phyloP scores from a whole-genome alignment of 768 basidiomycete species.

The Mycena leptocephala region DNA sequence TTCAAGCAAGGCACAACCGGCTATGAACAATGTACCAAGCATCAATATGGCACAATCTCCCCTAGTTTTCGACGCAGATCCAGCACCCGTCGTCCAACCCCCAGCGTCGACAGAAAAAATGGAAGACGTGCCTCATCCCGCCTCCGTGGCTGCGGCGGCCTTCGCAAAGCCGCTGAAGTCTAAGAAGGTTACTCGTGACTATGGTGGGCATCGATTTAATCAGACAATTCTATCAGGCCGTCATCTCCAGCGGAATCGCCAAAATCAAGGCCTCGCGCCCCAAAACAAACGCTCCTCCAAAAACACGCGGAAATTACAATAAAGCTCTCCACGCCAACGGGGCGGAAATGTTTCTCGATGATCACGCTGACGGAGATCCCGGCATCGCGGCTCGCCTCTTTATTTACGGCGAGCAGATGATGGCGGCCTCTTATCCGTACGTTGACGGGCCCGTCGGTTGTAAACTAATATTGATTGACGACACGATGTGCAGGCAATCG shows the following conservation, averaged over 20 bases:
- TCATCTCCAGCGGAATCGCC: not conserved
- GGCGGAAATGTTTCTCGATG: not conserved
- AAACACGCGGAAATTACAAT: not conserved
- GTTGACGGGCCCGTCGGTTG: not conserved
- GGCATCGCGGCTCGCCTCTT: slow-evolving; percentile 13
- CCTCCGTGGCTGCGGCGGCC: no score
- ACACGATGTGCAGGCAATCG: not conserved
- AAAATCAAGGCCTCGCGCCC: not conserved
- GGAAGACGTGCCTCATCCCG: no score
- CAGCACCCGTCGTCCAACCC: no score
- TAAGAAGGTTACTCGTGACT: not conserved
- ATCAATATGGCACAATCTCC: no score
- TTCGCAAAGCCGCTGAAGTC: no score
- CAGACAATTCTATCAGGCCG: not conserved
- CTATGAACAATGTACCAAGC: no score
- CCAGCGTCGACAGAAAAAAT: no score
- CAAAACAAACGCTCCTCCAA: not conserved
- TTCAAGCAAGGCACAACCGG: no score
- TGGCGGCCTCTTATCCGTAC: not conserved
- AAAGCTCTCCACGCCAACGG: not conserved
- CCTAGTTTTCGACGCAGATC: no score
- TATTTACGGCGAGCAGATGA: slow-evolving; percentile 7
- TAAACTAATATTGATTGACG: not conserved
- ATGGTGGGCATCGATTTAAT: no score
- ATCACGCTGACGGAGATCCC: not conserved